Percentiles rank a stretch among this genome's conserved stretches.
These are phyloP conservation scores for Verticillium dahliae DNA, from an alignment of 2,329 filamentous ascomycete genomes.

Conservation along the genomic window DNA sequence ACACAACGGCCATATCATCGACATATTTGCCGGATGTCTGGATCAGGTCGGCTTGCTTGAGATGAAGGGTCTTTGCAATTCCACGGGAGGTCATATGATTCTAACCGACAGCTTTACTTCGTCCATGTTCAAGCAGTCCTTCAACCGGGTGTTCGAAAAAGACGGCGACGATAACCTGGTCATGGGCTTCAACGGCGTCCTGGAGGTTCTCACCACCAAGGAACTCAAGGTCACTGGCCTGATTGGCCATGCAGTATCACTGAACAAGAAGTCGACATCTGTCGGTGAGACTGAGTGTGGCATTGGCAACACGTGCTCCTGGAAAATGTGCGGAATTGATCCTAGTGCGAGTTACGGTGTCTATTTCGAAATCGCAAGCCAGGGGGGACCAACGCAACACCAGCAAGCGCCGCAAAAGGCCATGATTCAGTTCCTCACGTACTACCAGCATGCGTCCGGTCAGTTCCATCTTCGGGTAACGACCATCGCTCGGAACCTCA, in stretches of 20 bases:
- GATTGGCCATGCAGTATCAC: slow-evolving; percentile 90
- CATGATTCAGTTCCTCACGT: slow-evolving; percentile 97
- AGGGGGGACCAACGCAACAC: slow-evolving; percentile 78
- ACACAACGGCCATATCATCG: slow-evolving; percentile 94
- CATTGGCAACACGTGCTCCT: slow-evolving; percentile 96
- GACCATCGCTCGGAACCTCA: slow-evolving; percentile 84
- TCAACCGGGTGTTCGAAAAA: slow-evolving; percentile 94
- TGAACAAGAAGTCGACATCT: slow-evolving; percentile 96
- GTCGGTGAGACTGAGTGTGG: slow-evolving; percentile 97
- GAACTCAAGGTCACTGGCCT: slow-evolving; percentile 96
- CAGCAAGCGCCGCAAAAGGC: slow-evolving; percentile 85
- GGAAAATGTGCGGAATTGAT: slow-evolving; percentile 99
- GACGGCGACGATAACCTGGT: slow-evolving; percentile 89
- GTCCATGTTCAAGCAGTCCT: slow-evolving; percentile 99
- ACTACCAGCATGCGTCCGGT: slow-evolving; percentile 95
- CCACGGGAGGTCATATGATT: slow-evolving; percentile 96
- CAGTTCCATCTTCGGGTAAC: slow-evolving; percentile 96
- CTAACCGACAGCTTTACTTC: slow-evolving; percentile 97
- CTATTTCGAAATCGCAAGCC: slow-evolving; percentile 96
- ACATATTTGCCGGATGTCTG: slow-evolving; percentile 94
- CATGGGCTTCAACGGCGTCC: slow-evolving; percentile 96
- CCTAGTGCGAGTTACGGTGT: slow-evolving; percentile 89
- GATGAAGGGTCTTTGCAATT: slow-evolving; percentile 97
- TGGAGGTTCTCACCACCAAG: slow-evolving; percentile 95
- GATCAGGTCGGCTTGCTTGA: slow-evolving; percentile 96